A percentile compares a stretch with the other conserved stretches of the same genome.
Conservation (phyloP, 345 rosid genomes). For the Citrus sp. region DNA sequence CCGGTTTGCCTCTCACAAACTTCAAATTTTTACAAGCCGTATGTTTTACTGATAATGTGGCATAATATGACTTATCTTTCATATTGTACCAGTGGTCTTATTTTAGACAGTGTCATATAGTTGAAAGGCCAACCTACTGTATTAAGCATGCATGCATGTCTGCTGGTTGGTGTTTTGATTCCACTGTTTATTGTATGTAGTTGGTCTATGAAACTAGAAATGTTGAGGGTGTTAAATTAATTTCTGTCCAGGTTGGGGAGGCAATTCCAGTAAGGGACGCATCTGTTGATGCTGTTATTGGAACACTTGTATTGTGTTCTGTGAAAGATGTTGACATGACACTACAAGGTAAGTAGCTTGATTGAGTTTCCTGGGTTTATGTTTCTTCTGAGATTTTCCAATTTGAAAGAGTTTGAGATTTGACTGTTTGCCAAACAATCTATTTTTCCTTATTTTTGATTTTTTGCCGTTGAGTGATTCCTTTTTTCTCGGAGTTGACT, state of each 20-base stretch:
- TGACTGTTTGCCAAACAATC: no score
- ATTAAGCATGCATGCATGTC: neutral
- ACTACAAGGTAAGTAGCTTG: constrained; percentile 45
- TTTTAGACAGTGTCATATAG: neutral
- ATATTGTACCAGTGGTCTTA: no score
- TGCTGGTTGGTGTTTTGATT: neutral
- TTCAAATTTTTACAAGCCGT: constrained; percentile 73
- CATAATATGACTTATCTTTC: no score
- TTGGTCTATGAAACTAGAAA: neutral
- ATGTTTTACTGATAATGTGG: constrained; percentile 12
- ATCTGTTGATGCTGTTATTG: constrained; percentile 82
- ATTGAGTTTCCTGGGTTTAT: neutral
- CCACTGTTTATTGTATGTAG: neutral
- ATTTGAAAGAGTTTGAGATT: no score
- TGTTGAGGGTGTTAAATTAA: neutral
- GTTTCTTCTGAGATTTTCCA: neutral
- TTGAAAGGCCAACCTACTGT: neutral
- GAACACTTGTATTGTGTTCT: constrained; percentile 85
- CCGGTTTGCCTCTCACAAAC: constrained; percentile 50
- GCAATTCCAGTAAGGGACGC: constrained; percentile 66
- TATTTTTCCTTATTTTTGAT: no score
- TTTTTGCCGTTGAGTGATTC: no score
- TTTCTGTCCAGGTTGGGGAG: constrained; percentile 62
- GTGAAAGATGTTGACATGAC: constrained; percentile 57
- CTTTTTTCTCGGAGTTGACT: no score